Percentiles rank a stretch among this genome's conserved stretches.
Evolutionary conservation across 2,329 filamentous ascomycete genomes (phyloP).

Genomic region (Arachnomyces sp.): DNA sequence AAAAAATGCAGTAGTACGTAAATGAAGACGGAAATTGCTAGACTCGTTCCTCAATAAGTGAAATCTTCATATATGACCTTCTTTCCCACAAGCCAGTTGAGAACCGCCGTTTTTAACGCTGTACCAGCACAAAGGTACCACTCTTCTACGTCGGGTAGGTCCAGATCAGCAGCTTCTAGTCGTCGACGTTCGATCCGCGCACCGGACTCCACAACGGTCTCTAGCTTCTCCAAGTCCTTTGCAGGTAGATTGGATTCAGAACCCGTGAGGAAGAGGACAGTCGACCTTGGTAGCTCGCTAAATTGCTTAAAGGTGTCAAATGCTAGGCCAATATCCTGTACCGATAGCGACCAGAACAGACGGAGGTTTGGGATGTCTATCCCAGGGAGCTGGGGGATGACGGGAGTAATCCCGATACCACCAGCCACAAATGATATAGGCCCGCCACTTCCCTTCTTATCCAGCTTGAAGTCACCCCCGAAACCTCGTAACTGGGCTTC

Average conservation of each 20-base stretch:
- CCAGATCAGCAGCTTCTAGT: constrained; percentile 40
- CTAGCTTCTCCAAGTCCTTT: constrained; percentile 37
- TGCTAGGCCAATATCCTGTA: constrained; percentile 55
- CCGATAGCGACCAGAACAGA: constrained; percentile 61
- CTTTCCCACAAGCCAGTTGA: constrained; percentile 49
- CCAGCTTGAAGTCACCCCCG: constrained; percentile 54
- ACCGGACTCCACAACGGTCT: constrained; percentile 21
- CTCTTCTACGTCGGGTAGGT: constrained; percentile 27
- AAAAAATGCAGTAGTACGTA: too few relatives aligned
- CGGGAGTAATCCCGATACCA: constrained; percentile 75
- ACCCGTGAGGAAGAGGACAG: constrained; percentile 59
- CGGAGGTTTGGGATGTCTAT: constrained; percentile 42
- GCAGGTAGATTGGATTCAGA: constrained; percentile 12
- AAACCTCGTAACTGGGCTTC: constrained; percentile 64
- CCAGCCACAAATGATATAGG: constrained; percentile 59
- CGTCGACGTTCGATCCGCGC: constrained; percentile 37
- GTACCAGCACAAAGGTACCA: constrained; percentile 56
- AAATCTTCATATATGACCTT: constrained; percentile 54
- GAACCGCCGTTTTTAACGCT: constrained; percentile 40
- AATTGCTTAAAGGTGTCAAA: constrained; percentile 49
- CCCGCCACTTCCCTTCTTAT: constrained; percentile 20
- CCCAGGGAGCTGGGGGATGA: constrained; percentile 59
- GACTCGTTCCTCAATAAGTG: constrained; percentile 48
- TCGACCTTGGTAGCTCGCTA: constrained; percentile 43
- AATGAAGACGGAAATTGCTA: too few relatives aligned